Evolutionary conservation across 345 rosid genomes (phyloP).

Genomic region (Lumnitzera littorea): DNA sequence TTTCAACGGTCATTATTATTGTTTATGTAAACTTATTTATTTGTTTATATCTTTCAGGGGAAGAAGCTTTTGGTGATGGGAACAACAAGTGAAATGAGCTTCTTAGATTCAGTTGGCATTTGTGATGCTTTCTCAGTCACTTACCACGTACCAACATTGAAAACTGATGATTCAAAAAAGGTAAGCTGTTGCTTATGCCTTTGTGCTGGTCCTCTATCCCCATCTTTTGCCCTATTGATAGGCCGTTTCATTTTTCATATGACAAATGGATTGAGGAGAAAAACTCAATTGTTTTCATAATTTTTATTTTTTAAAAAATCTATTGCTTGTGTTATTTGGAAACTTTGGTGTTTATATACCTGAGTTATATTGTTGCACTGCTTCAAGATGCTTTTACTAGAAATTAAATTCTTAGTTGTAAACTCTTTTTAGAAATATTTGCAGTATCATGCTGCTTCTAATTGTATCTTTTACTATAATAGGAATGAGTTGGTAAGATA

Average conservation of each 20-base stretch:
- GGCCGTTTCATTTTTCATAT: too few relatives aligned
- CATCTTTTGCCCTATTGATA: background rate
- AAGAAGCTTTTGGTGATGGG: conserved; percentile 88
- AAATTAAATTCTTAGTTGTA: too few relatives aligned
- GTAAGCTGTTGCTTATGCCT: conserved; percentile 23
- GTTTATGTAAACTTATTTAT: background rate
- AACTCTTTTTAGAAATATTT: too few relatives aligned
- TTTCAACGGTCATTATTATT: background rate
- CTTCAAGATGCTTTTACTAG: too few relatives aligned
- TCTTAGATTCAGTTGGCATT: conserved; percentile 72
- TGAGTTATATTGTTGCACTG: background rate
- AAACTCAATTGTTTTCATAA: background rate
- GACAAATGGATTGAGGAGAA: too few relatives aligned
- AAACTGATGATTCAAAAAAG: conserved; percentile 71
- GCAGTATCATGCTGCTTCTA: too few relatives aligned
- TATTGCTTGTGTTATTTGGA: background rate
- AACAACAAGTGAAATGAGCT: conserved; percentile 80
- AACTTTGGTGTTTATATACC: too few relatives aligned
- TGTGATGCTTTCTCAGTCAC: conserved; percentile 73
- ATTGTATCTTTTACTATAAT: too few relatives aligned
- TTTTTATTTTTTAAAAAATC: background rate
- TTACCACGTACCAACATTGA: conserved; percentile 65
- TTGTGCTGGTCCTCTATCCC: background rate
- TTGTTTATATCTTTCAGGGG: conserved; percentile 41
- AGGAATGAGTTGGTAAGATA: too few relatives aligned